A percentile compares a stretch with the other conserved stretches of the same genome.
Conservation (phyloP, 2,329 filamentous ascomycete genomes). For the Fusarium newnesense region DNA sequence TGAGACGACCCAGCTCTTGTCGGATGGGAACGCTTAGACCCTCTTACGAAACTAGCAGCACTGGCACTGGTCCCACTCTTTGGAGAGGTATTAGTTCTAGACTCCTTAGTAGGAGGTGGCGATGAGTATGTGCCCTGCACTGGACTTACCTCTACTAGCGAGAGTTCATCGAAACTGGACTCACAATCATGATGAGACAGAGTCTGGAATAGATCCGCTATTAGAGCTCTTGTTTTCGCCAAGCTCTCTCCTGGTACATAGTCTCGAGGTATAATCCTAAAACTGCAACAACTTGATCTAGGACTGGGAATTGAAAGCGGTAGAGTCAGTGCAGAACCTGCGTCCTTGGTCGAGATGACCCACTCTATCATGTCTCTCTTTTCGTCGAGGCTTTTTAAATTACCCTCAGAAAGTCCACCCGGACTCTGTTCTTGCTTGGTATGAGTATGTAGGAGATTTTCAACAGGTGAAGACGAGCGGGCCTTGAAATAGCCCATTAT, state of each 20-base stretch:
- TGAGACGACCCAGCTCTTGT: too few species aligned
- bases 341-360: not conserved
- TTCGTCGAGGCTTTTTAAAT: too few species aligned
- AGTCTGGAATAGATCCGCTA: not conserved
- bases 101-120: not conserved
- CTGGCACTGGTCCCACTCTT: not conserved
- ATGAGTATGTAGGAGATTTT: too few species aligned
- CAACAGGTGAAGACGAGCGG: too few species aligned
- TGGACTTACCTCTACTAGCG: not conserved
- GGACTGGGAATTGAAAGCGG: not conserved
- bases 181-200: not conserved
- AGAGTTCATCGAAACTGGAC: not conserved
- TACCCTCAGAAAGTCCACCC: too few species aligned
- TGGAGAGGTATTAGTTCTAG: not conserved
- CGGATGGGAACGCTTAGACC: too few species aligned
- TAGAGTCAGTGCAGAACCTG: not conserved
- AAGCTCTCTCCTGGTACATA: not conserved
- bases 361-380: not conserved
- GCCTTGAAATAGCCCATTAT: too few species aligned
- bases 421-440: too few species aligned
- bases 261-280: not conserved
- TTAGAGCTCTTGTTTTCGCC: not conserved
- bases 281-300: not conserved
- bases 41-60: too few species aligned
- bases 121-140: not conserved